Evolutionary conservation across 148 eudicot genomes (phyloP), one percentile per base, ranked within the genome.

Genomic region (Camellia lanceoleosa): DNA sequence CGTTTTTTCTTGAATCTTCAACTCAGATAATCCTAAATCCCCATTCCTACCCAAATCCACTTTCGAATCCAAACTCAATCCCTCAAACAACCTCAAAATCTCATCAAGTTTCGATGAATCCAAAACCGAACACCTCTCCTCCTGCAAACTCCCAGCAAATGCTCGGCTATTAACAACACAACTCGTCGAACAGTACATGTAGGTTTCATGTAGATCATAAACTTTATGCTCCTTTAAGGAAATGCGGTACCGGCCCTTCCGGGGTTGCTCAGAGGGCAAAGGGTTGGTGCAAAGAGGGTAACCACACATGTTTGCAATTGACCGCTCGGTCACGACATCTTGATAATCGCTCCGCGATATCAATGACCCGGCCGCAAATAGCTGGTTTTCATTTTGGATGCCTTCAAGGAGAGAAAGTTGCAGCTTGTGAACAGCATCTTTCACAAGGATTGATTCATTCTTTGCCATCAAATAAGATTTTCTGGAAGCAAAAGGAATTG

Each of bases 151-250:
- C 70, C 84, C 92, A 5, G 90, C 86, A 86, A 89, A 93, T 2
- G 95, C 89, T 64, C 89, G 82, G 68, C 97, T 93, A 74, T 82
- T 85, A 43, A 96, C 87, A 74, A 91, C 88, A 87, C 99, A 96
- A 46, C 71, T 77, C 13, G 91, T 87, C 16, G 91, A 87, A 70
- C 99, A 96, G 83, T 92, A 93, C 97, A 87, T 78, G 81, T 83
- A 87, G 0, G 93, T 93, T 85, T 96, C 98, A 19, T 89, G 88
- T 67, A 96, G 91, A 81, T 96, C 99, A 88, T 93, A 96, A 59
- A 96, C 98, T 80, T 84, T 91, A 73, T 96, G 99, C 88, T 96
- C 98, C 88, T 92, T 93, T 18, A 93, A 74, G 14, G 98, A 90
- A 82, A 96, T 86, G 12, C 92, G 89, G 67, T 89, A 96, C 7